phyloP scores from a whole-genome alignment of 2,329 filamentous ascomycete genomes.

The Penicillium psychrosexuale region DNA sequence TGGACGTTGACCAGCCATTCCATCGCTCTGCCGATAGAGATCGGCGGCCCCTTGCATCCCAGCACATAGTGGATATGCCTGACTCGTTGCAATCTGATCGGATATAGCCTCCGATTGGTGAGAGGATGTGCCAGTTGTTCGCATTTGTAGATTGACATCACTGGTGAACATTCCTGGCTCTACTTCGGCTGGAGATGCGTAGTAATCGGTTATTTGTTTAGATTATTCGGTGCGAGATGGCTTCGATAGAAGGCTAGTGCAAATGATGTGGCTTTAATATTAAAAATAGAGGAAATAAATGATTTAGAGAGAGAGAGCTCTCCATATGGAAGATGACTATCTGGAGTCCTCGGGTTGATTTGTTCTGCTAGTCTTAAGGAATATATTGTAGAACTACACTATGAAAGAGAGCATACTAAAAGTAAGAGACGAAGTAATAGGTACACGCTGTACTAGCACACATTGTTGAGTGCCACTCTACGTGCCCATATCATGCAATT shows the following conservation, averaged over 20 bases:
- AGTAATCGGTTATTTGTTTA: neutral
- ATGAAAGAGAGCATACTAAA: neutral
- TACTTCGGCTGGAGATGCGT: neutral
- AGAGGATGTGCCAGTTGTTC: neutral
- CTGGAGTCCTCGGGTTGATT: no score
- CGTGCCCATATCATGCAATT: no score
- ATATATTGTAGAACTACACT: no score
- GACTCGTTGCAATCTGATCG: neutral
- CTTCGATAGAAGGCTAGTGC: neutral
- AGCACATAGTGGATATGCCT: neutral
- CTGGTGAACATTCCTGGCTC: neutral
- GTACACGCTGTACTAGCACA: no score
- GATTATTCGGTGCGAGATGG: neutral
- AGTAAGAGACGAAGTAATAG: neutral
- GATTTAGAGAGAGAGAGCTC: neutral
- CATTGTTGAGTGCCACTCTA: no score
- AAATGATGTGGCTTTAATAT: neutral
- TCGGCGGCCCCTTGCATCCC: slow-evolving; percentile 17
- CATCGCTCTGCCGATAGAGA: slow-evolving; percentile 6
- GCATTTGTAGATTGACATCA: neutral
- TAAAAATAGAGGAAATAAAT: neutral
- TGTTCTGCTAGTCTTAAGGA: no score
- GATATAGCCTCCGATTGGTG: neutral
- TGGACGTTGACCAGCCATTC: slow-evolving; percentile 4
- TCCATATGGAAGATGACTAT: neutral